Evolutionary conservation across 257 asterid genomes (phyloP), one percentile per base, ranked within the genome.

Genomic region (Solanum neorickii): DNA sequence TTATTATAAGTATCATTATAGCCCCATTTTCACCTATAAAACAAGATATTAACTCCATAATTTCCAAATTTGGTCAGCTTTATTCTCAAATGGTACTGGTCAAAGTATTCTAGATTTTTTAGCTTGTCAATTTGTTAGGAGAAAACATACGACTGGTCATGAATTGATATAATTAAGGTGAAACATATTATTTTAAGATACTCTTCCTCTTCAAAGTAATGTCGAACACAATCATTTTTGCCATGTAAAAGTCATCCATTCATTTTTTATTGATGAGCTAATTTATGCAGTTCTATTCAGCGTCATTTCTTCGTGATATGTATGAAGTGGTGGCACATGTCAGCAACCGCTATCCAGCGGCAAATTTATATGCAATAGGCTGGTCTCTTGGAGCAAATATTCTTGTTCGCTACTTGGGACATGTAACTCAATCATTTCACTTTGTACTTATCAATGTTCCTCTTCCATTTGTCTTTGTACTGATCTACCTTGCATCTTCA

Each of bases 341-440:
- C 69, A 89, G 93, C 35, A 87, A 37, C 39, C 93, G 95, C 82
- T 95, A 94, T 83, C 98, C 96, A 75, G 90, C 87, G 41, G 97
- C 99, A 72, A 95, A 95, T 83, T 72, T 95, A 84, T 97, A 95
- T 91, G 98, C 98, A 59, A 95, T 86, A 89, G 98, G 99, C 68
- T 97, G 99, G 98, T 97, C 99, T 86, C 96, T 97, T 66, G 98
- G 98, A 82, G 99, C 98, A 83, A 97, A 97, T 92, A 97, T 97
- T 90, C 98, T 97, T 31, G 98, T 95, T 89, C 95, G 95, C 47
- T 97, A 94, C 88, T 90, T 94, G 90, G 98, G 98, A 31, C 98
- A 92, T 98, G 99, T 94, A 92, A 73, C 75, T 83, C 46, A 72
- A 59, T 83, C 73, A 47, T 6, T 31, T 49, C 46, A 49, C 3